Base-by-base conservation (phyloP, 2,329 filamentous ascomycete species). In the Penicillium sp. region DNA sequence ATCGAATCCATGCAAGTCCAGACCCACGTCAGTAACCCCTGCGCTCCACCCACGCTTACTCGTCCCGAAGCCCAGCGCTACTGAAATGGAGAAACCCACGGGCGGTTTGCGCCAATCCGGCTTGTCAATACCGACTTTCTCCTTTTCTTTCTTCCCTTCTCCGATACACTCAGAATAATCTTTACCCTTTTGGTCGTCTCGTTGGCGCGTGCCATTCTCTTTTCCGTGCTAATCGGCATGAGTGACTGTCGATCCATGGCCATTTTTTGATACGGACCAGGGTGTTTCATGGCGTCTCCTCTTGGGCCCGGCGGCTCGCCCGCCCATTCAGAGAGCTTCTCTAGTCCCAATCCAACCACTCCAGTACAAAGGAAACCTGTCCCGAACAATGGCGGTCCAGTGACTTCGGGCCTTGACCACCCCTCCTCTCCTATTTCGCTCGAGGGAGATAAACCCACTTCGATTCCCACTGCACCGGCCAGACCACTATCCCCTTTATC, bases 341-440 rank as follows among this genome's bases (percentile, higher is more conserved):
- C 56, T 53, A 57, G 40, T 59, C 45, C 30, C 33, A 45, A 46
- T 50, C 57, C 75, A 38, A 75, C 77, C 58, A 73, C 76, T 52
- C 59, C 35, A 46, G 73, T 83, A 56, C 77, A 77, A 63, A 76
- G 81, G 62, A 84, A 84, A 69, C 81, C 82, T 64, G 70, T 84
- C 59, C 82, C 82, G 58, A 71, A 75, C 57, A 77, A 77, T 72
- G 74, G 75, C 59, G 78, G 80, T 49, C 77, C 28, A 44, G 48
- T 78, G 57, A 66, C 58, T 49, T 37, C 67, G 40, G 59, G 55
- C 47, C 59, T 58, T 55, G 59, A 59, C 28, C 59, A 60, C 45
- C 58, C 63, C 44, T 67, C 64, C 52, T 61, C 64, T 50, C 48
- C 63, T 51, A 62, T 59, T 63, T 66, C 62, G 49, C 64, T 60